Conservation (phyloP, 108 stramenopile species). For the Nannochloropsis gaditana region DNA sequence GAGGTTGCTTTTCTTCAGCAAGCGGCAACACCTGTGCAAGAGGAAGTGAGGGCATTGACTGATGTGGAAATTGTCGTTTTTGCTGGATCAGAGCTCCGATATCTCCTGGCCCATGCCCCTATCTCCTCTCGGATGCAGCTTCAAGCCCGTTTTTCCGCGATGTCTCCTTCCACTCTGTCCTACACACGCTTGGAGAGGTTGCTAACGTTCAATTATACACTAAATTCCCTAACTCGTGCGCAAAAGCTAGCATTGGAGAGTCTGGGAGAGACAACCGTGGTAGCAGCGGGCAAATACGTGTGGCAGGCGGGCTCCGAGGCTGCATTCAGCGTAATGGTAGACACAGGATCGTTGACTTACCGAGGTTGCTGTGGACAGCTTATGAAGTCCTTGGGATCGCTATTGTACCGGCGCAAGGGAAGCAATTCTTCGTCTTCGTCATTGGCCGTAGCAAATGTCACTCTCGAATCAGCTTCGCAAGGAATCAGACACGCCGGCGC, state of each 20-base stretch:
- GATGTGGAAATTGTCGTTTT: background rate
- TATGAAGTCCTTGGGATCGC: constrained; percentile 5
- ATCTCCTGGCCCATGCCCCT: background rate
- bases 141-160: background rate
- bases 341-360: background rate
- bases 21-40: background rate
- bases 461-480: background rate
- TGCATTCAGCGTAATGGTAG: background rate
- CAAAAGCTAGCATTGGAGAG: background rate
- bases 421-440: background rate
- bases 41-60: background rate
- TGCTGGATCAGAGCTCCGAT: constrained; percentile 6
- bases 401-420: background rate
- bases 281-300: background rate
- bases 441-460: background rate
- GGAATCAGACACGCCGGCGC: background rate
- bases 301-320: background rate
- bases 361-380: background rate
- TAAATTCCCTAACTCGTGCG: background rate
- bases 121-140: background rate
- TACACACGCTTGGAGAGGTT: background rate
- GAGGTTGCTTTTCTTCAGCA: background rate
- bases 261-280: background rate
- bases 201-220: background rate
- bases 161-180: background rate